phyloP scores from a whole-genome alignment of 768 basidiomycete species.

The Cantharellus cinnabarinus region DNA sequence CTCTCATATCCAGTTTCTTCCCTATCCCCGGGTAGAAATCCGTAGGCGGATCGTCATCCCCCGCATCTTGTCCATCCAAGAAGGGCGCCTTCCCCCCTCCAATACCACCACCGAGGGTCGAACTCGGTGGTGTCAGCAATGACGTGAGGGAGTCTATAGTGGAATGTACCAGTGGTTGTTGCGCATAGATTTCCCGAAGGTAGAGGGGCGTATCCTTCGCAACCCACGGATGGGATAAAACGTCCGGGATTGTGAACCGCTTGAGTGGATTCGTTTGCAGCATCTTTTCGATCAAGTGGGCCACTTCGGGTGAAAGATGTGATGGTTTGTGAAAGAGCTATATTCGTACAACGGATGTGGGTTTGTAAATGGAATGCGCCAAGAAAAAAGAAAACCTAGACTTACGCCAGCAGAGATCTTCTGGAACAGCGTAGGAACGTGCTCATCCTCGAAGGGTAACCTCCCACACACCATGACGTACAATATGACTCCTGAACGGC shows the following conservation, averaged over 20 bases:
- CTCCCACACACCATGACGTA: conserved; percentile 94
- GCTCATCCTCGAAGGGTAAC: conserved; percentile 93
- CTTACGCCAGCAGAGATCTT: conserved; percentile 56
- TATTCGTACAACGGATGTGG: conserved; percentile 12
- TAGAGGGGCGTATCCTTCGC: conserved; percentile 69
- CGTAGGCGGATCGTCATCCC: conserved; percentile 40
- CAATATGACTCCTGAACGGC: conserved; percentile 67
- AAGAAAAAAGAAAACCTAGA: background rate
- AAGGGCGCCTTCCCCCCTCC: no score
- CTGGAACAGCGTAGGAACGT: conserved; percentile 78
- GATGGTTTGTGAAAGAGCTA: conserved; percentile 50
- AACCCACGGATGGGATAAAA: conserved; percentile 81
- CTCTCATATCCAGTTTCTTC: conserved; percentile 63
- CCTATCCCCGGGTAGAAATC: conserved; percentile 80
- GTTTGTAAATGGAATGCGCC: background rate
- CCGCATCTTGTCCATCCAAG: conserved; percentile 10
- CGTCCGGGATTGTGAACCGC: conserved; percentile 83
- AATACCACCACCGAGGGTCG: background rate
- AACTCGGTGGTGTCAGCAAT: conserved; percentile 23
- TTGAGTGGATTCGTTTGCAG: conserved; percentile 86
- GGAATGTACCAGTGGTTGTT: conserved; percentile 31
- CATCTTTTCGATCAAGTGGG: conserved; percentile 67
- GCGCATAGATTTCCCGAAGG: conserved; percentile 32
- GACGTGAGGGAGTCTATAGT: conserved; percentile 50
- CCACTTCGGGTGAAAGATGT: conserved; percentile 62